Percentiles rank a stretch among this genome's conserved stretches.
Evolutionary conservation across 257 asterid species (phyloP).

Genomic region (Lycium barbarum): DNA sequence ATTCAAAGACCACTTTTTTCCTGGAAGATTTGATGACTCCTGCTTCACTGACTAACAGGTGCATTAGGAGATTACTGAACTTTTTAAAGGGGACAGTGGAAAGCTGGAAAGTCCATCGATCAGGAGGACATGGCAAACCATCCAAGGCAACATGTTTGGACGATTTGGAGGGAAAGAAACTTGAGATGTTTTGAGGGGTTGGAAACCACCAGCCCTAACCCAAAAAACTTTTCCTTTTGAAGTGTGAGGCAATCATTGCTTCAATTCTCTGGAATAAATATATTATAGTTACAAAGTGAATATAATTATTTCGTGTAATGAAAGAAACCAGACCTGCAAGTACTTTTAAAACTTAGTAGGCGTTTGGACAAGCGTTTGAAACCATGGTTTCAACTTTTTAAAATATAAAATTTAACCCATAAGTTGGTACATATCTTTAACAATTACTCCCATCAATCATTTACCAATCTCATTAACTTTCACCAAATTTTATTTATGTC

Average conservation of each 20-base stretch:
- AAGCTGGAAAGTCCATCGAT: not conserved
- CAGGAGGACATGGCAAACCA: not conserved
- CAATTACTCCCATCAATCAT: too few species aligned
- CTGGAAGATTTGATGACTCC: not conserved
- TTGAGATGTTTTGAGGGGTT: not conserved
- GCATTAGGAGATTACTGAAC: not conserved
- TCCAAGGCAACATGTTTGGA: not conserved
- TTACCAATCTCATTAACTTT: too few species aligned
- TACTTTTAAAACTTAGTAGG: not conserved
- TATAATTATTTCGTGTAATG: not conserved
- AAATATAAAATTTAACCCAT: too few species aligned
- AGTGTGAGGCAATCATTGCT: not conserved
- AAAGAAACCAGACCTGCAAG: not conserved
- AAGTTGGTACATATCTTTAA: too few species aligned
- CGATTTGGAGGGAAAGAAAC: not conserved
- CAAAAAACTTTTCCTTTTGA: not conserved
- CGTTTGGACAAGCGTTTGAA: too few species aligned
- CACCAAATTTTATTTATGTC: too few species aligned
- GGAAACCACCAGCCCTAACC: not conserved
- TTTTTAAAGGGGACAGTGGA: not conserved
- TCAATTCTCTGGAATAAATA: not conserved
- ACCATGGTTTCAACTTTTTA: too few species aligned
- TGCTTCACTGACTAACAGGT: not conserved
- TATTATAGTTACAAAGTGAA: not conserved
- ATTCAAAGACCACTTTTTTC: not conserved